Base-by-base conservation (phyloP, 208 protist genomes). In the Trypanosoma scelopori region DNA sequence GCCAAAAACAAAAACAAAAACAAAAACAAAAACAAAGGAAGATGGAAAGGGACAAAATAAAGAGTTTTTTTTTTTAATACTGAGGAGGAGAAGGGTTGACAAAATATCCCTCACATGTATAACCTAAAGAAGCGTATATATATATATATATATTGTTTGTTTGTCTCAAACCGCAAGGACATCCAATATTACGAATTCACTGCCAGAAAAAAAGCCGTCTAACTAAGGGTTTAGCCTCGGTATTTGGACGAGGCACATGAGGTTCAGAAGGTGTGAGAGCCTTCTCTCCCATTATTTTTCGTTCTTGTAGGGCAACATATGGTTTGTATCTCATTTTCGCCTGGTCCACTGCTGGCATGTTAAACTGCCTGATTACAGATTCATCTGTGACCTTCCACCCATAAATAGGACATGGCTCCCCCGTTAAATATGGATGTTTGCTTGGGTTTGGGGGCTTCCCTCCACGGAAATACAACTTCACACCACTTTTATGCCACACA, bases 151-250 rank as follows among this genome's bases (percentile, higher is more conserved):
- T 46, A 45, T 4, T 53, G 28, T 53, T 53, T 53, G 15, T 32
- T 53, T 53, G 43, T 23, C 39, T 41, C 4, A 28, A 22, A 58
- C 5, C 39, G 50, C 4, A 28, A 22, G 42, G n/a, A 5, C 12
- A 18, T 55, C 46, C 46, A 50, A 57, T 30, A 60, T 60, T 60
- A 62, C 25, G 27, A 25, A 12, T 47, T 81, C 73, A 95, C 65
- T 92, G 71, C 90, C 90, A 95, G 55, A 95, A 95, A 62, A 95
- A 95, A 45, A 95, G 73, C 4, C 87, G 69, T 69, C 91, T 95
- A 72, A 91, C 82, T 62, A 95, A 68, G 1, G 90, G 90, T 66
- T 95, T 95, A 1, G 67, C 39, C 6, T 78, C 76, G n/a, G 46
- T 27, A 13, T 46, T 55, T 48, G 63, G 68, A 1, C 32, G 49